Evolutionary conservation across 1,284 basidiomycete genomes (phyloP), one percentile per base, ranked within the genome.

Genomic region (Ustilago bromivora): DNA sequence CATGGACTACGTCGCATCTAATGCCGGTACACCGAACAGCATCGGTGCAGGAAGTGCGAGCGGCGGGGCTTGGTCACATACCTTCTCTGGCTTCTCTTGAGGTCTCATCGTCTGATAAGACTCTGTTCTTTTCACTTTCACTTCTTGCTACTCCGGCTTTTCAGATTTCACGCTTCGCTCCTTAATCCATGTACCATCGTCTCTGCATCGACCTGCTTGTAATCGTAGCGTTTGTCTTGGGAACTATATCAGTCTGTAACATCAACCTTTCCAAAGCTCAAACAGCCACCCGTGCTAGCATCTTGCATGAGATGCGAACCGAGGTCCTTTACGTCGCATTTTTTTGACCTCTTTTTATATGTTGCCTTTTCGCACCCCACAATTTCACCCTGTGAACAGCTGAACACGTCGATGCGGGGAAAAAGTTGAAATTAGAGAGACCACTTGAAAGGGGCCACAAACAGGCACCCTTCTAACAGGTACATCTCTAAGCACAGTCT

Each of bases 21-120:
- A 66, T 35, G 64, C 73, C 3, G 68, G 68, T 19, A 66, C 65
- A 12, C 73, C 73, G 17, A 68, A 64, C 52, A 71, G 63, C 56
- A 62, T 66, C 54, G 69, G 69, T n/a, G 69, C 69, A 10, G 69
- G 69, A n/a, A 65, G 71, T 36, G 55, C 65, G 7, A 60, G 49
- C 46, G 71, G 65, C 12, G 57, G 65, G 10, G 49, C 73, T 52
- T 71, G 68, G 67, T 60, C 68, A 19, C 68, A 76, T 11, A 56
- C 73, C 28, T 76, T 76, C 40, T 69, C 73, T 19, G 65, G 68
- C 49, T 76, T 76, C 23, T 38, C 54, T 3, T 70, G 38, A 46
- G 17, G 34, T 17, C 57, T 19, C 11, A 28, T 28, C 17, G 51
- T n/a, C 15, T 15, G 13, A 3, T n/a, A 10, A 34, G 31, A 6